phyloP scores from a whole-genome alignment of 345 rosid genomes.

The Syzygium grande region DNA sequence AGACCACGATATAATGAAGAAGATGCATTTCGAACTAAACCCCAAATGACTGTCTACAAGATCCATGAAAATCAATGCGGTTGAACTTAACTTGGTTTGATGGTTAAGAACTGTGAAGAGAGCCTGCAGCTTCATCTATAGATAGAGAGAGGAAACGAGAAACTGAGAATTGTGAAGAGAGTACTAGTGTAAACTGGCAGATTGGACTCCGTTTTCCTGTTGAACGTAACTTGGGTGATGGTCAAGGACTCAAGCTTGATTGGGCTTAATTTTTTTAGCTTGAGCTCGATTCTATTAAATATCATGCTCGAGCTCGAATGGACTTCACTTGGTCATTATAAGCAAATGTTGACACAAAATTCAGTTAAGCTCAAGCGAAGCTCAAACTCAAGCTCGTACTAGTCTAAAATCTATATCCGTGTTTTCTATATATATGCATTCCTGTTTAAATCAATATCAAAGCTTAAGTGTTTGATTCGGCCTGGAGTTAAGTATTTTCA shows the following conservation, averaged over 20 bases:
- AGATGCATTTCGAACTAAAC: background rate
- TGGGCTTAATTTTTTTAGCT: background rate
- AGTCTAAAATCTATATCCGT: background rate
- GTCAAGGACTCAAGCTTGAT: background rate
- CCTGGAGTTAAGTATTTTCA: background rate
- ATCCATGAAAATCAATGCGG: background rate
- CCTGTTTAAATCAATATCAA: background rate
- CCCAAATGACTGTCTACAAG: background rate
- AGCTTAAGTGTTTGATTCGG: background rate
- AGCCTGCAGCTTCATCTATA: background rate
- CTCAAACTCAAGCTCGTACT: background rate
- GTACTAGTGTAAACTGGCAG: background rate
- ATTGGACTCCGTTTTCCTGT: fast-evolving
- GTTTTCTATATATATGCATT: background rate
- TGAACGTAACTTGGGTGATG: background rate
- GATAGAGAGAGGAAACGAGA: background rate
- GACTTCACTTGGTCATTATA: background rate
- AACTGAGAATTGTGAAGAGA: background rate
- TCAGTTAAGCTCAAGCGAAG: background rate
- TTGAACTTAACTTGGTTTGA: background rate
- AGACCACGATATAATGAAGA: background rate
- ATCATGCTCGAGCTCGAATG: background rate
- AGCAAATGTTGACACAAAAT: background rate
- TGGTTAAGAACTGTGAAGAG: background rate
- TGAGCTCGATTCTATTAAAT: background rate